Base-by-base conservation (phyloP, 106 monocot genomes). In the Hemerocallis citrina region DNA sequence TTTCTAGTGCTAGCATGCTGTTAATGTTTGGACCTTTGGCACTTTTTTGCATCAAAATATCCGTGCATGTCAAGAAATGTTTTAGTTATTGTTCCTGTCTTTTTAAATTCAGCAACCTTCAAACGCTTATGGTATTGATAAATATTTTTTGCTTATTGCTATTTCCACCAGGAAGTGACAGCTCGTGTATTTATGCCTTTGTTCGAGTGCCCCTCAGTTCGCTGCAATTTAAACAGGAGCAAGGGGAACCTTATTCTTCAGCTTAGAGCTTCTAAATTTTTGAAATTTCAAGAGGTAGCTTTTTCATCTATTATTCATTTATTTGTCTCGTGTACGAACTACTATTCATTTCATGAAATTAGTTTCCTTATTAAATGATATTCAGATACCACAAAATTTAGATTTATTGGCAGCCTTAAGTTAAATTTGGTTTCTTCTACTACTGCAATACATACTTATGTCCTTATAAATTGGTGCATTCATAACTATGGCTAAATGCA, bases 241-340 rank as follows among this genome's bases (percentile, higher is more conserved):
- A 96, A 96, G 62, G 96, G 96, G 38, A 96, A 96, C 60, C 81
- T 96, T 61, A 96, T 96, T 31, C 91, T 96, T 68, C 96, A 96
- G 65, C 81, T 91, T 31, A 78, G 96, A 73, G 96, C 96, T 64
- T 96, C 96, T 31, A 96, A 96, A 37, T 96, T 96, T 75, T 63
- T 85, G 49, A 96, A 88, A 65, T 96, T 96, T 79, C 96, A 96
- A 73, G 96, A 96, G 91, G 96, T 96, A 75, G 39, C 12, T 62
- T 79, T 23, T 57, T 62, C 33, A 35, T 3, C 10, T 67, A 15
- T 52, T 40, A 21, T 19, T 33, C 29, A 6, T 54, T 29, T 61
- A 2, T 5, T 36, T 47, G 47, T 47, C 15, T 15, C 5, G 15
- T 47, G 47, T 38, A 38, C 37, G 11, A 38, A 11, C 7, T 38